Evolutionary conservation across 75 land plant species (phyloP).

Genomic region (Selaginella tamariscina): DNA sequence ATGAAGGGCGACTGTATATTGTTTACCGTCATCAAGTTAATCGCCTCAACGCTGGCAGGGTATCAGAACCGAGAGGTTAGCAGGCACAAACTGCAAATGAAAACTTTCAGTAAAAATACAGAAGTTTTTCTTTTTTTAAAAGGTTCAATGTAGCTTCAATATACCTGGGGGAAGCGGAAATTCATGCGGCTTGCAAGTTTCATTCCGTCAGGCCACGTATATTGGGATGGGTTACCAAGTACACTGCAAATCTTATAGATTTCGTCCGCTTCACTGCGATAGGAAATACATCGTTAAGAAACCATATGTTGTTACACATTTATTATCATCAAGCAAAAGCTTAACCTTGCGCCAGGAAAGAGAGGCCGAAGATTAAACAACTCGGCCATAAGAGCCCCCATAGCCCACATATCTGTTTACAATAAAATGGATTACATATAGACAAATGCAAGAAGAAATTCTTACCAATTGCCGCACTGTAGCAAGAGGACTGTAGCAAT

Average conservation of each 20-base stretch:
- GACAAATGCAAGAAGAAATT: neutral
- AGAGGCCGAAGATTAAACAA: slow-evolving; percentile 79
- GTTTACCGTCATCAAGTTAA: slow-evolving; percentile 55
- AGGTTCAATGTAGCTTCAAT: neutral
- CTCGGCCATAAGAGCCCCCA: slow-evolving; percentile 98
- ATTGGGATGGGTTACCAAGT: slow-evolving; percentile 53
- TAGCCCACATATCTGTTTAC: slow-evolving; percentile 84
- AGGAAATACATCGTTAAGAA: neutral
- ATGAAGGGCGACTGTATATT: too few species aligned
- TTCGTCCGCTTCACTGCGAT: slow-evolving; percentile 70
- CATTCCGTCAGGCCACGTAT: slow-evolving; percentile 65
- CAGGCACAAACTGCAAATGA: slow-evolving; percentile 39
- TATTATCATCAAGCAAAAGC: neutral
- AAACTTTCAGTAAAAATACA: neutral
- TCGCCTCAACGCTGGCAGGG: slow-evolving; percentile 79
- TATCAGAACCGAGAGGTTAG: slow-evolving; percentile 48
- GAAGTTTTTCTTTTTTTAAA: neutral
- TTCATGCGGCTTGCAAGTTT: slow-evolving; percentile 60
- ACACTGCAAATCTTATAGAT: slow-evolving; percentile 79
- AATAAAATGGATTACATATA: neutral
- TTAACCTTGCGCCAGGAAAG: slow-evolving; percentile 81
- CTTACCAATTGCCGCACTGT: slow-evolving; percentile 66
- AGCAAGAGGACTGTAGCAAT: slow-evolving; percentile 58
- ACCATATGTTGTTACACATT: too few species aligned
- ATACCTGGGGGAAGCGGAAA: slow-evolving; percentile 71